A percentile compares a stretch with the other conserved stretches of the same genome.
Evolutionary conservation across 495 filamentous ascomycete species (phyloP).

Genomic region (Neurospora sp.): DNA sequence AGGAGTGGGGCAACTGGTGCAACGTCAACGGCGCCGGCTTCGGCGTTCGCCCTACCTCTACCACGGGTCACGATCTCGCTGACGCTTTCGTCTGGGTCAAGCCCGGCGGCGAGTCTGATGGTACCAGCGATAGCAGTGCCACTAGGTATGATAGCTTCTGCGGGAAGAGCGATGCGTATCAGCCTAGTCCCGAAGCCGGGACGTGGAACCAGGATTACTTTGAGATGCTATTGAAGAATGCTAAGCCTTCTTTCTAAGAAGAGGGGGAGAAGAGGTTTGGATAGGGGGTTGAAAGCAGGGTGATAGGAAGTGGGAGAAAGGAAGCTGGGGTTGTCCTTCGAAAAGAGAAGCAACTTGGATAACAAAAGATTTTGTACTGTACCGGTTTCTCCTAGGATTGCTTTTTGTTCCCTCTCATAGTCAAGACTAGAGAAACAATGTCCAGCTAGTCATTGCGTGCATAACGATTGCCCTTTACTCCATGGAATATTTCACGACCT

Average conservation of each 20-base stretch:
- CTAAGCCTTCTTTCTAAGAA: constrained; percentile 45
- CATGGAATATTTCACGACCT: neutral
- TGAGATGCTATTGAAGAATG: constrained; percentile 57
- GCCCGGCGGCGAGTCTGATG: constrained; percentile 75
- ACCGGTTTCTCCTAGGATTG: neutral
- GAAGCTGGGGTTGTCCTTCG: neutral
- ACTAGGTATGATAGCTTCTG: constrained; percentile 64
- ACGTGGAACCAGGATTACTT: constrained; percentile 75
- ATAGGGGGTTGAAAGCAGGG: neutral
- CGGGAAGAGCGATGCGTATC: constrained; percentile 46
- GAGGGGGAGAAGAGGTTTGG: neutral
- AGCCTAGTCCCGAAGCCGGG: constrained; percentile 71
- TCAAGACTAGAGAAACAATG: neutral
- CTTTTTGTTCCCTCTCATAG: neutral
- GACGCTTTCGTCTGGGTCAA: constrained; percentile 82
- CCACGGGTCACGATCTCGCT: constrained; percentile 49
- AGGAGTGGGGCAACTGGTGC: constrained; percentile 76
- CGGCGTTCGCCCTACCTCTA: constrained; percentile 54
- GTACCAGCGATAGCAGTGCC: constrained; percentile 53
- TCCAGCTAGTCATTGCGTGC: neutral
- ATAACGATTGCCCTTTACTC: neutral
- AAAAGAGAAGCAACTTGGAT: neutral
- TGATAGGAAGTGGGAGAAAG: neutral
- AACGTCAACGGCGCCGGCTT: constrained; percentile 69
- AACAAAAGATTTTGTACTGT: neutral